Percentiles rank a stretch among this genome's conserved stretches.
Conservation (phyloP, 768 basidiomycete genomes). For the Boletus rubroflammeus region DNA sequence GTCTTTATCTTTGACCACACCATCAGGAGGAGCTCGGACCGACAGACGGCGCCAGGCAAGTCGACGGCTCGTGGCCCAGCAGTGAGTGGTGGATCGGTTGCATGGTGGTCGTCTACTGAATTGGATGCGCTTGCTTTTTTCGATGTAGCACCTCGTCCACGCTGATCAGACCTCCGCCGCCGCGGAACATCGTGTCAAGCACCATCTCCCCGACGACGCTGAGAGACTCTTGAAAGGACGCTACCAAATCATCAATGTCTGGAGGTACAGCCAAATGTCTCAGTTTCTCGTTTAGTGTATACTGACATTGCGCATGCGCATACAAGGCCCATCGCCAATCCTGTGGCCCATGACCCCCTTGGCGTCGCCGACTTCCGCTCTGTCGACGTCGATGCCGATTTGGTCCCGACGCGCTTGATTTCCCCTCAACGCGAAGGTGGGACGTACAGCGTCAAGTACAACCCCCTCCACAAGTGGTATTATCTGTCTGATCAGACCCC, state of each 20-base stretch:
- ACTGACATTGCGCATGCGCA: neutral
- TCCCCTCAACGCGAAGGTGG: slow-evolving; percentile 28
- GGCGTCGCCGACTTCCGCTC: slow-evolving; percentile 37
- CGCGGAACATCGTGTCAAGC: slow-evolving; percentile 31
- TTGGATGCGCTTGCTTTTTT: neutral
- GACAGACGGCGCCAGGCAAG: neutral
- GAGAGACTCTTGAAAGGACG: slow-evolving; percentile 38
- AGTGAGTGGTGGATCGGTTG: slow-evolving; percentile 14
- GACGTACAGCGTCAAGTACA: slow-evolving; percentile 29
- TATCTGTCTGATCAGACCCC: slow-evolving; percentile 28
- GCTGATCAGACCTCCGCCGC: slow-evolving; percentile 40
- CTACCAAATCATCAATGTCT: slow-evolving; percentile 42
- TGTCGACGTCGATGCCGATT: slow-evolving; percentile 32
- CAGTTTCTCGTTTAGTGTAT: neutral
- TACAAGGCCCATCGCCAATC: slow-evolving; percentile 31
- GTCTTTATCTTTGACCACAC: slow-evolving; percentile 39
- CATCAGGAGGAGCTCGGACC: slow-evolving; percentile 21
- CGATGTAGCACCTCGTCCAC: slow-evolving; percentile 35
- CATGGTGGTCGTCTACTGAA: neutral
- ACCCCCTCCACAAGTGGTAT: slow-evolving; percentile 36
- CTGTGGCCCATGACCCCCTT: slow-evolving; percentile 36
- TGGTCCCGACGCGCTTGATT: slow-evolving; percentile 33
- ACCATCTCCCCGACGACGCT: slow-evolving; percentile 37
- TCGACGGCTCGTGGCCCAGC: slow-evolving; percentile 23
- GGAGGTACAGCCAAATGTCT: slow-evolving; percentile 25